phyloP scores from a whole-genome alignment of 768 basidiomycete species.

The Collybia nuda region DNA sequence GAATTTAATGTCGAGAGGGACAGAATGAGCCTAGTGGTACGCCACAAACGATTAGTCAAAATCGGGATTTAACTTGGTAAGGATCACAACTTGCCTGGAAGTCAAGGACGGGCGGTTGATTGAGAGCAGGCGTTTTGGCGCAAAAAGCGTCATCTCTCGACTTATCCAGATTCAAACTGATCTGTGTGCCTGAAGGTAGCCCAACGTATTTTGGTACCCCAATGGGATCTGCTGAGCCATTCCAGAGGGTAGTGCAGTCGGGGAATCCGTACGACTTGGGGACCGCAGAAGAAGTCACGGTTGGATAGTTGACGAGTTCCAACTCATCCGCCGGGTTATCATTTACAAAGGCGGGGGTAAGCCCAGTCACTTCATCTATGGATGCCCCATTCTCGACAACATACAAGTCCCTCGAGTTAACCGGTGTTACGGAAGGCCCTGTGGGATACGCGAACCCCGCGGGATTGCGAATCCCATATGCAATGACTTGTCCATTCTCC shows the following conservation, averaged over 20 bases:
- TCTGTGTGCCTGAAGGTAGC: constrained; percentile 31
- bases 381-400: constrained; percentile 45
- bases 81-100: constrained; percentile 31
- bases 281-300: neutral
- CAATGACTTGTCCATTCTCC: constrained; percentile 32
- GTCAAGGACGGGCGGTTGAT: constrained; percentile 34
- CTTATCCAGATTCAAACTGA: constrained; percentile 35
- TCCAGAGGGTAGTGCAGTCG: constrained; percentile 44
- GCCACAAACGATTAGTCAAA: neutral
- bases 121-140: constrained; percentile 24
- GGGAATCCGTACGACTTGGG: constrained; percentile 38
- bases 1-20: constrained; percentile 47
- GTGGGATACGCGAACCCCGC: constrained; percentile 38
- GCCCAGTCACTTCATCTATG: constrained; percentile 36
- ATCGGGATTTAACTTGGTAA: neutral
- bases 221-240: constrained; percentile 37
- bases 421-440: neutral
- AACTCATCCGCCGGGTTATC: constrained; percentile 46
- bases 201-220: constrained; percentile 35
- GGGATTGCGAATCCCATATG: constrained; percentile 45
- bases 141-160: constrained; percentile 33
- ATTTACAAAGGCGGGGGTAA: constrained; percentile 40
- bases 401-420: constrained; percentile 18
- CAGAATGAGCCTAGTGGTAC: constrained; percentile 40
- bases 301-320: constrained; percentile 23